A percentile compares a stretch with the other conserved stretches of the same genome.
Evolutionary conservation across 78 protist genomes (phyloP).

Genomic region (Protostelium mycophagum): DNA sequence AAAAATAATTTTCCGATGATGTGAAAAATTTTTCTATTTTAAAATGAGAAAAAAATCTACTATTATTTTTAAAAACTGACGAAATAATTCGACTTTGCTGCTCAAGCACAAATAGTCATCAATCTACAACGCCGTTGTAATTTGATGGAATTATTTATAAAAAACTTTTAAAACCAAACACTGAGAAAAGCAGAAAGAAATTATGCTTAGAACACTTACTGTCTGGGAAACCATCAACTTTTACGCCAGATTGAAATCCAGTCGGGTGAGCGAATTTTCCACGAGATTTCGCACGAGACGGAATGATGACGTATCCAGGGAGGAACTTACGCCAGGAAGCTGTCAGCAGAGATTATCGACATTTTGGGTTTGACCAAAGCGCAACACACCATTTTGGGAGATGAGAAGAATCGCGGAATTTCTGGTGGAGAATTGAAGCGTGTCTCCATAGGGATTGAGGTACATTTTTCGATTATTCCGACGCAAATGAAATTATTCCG

Average conservation of each 20-base stretch:
- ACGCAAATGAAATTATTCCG: slow-evolving; percentile 18
- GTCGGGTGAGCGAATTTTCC: not conserved
- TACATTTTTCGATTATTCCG: slow-evolving; percentile 22
- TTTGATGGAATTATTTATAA: no score
- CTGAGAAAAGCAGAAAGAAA: no score
- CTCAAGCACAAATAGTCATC: no score
- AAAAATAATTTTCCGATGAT: no score
- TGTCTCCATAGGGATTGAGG: slow-evolving; percentile 50
- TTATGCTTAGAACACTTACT: not conserved
- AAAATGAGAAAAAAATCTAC: no score
- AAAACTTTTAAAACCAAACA: no score
- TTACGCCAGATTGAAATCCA: not conserved
- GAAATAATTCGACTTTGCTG: no score
- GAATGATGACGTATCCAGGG: not conserved
- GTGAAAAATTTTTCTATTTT: no score
- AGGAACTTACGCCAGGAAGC: not conserved
- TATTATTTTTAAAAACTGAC: no score
- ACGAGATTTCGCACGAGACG: not conserved
- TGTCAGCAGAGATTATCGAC: not conserved
- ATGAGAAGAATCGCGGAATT: slow-evolving; percentile 48
- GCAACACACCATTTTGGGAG: slow-evolving; percentile 36
- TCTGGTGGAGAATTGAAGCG: slow-evolving; percentile 63
- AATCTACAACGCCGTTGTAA: no score
- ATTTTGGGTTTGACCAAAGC: slow-evolving; percentile 14
- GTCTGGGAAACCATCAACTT: not conserved